Evolutionary conservation across 257 asterid genomes (phyloP).

Genomic region (Anisodus acutangulus): DNA sequence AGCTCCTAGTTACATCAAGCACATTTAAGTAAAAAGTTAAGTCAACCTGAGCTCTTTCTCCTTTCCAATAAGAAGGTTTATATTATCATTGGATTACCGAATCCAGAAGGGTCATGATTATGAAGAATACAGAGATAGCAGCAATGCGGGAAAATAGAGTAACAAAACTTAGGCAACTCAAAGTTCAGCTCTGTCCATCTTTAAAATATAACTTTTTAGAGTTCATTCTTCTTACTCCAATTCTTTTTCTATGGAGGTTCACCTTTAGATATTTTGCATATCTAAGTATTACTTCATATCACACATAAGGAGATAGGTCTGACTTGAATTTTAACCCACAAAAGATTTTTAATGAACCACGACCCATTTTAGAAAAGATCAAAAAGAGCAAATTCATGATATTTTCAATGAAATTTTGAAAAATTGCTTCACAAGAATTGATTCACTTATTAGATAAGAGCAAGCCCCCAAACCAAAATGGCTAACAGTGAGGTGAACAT

Average conservation of each 20-base stretch:
- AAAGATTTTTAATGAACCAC: neutral
- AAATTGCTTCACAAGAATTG: too few relatives aligned
- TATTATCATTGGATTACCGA: too few relatives aligned
- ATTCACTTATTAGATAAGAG: too few relatives aligned
- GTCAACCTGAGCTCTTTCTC: too few relatives aligned
- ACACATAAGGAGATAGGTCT: neutral
- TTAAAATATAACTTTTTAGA: neutral
- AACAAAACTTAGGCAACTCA: constrained; percentile 2
- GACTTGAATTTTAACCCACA: neutral
- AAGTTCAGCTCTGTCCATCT: neutral
- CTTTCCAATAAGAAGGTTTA: too few relatives aligned
- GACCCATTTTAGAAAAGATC: neutral
- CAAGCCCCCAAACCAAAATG: too few relatives aligned
- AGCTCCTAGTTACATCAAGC: too few relatives aligned
- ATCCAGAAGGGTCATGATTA: neutral
- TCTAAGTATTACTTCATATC: neutral
- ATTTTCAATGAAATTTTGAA: too few relatives aligned
- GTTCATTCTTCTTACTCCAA: neutral
- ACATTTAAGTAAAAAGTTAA: too few relatives aligned
- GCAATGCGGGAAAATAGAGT: too few relatives aligned
- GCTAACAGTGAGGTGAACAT: too few relatives aligned
- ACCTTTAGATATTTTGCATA: neutral
- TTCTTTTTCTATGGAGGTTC: neutral
- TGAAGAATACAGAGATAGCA: neutral
- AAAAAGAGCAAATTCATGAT: too few relatives aligned